A percentile compares a stretch with the other conserved stretches of the same genome.
Evolutionary conservation across 768 basidiomycete genomes (phyloP).

Genomic region (Hericium rajendrae): DNA sequence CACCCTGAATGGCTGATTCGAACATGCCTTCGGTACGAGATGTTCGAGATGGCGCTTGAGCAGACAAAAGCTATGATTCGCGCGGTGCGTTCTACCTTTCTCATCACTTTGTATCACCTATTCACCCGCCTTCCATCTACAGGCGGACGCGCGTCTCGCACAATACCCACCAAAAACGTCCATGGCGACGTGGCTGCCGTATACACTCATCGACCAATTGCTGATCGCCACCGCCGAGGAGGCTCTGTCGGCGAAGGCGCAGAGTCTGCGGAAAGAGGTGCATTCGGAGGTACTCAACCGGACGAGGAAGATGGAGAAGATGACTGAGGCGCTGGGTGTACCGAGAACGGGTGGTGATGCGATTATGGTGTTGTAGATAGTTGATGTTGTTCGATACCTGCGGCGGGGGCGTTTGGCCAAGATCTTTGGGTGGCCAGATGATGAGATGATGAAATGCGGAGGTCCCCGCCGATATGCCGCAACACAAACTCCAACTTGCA

Average conservation of each 20-base stretch:
- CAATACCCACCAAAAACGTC: constrained; percentile 46
- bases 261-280: constrained; percentile 36
- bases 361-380: background rate
- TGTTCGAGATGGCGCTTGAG: constrained; percentile 67
- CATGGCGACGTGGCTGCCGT: constrained; percentile 70
- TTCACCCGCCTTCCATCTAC: background rate
- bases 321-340: constrained; percentile 9
- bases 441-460: no score
- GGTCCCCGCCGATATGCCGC: no score
- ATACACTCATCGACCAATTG: constrained; percentile 77
- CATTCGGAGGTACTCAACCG: constrained; percentile 52
- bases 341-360: background rate
- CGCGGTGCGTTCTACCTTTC: constrained; percentile 40
- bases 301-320: constrained; percentile 60
- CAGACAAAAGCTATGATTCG: constrained; percentile 62
- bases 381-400: no score
- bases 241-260: constrained; percentile 34
- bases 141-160: constrained; percentile 47
- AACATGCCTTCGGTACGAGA: constrained; percentile 67
- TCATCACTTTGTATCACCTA: background rate
- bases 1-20: constrained; percentile 83
- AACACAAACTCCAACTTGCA: no score
- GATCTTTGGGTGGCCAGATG: no score
- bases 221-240: constrained; percentile 50
- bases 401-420: no score